Evolutionary conservation across 495 filamentous ascomycete species (phyloP).

Genomic region (Penicillium ucsense): DNA sequence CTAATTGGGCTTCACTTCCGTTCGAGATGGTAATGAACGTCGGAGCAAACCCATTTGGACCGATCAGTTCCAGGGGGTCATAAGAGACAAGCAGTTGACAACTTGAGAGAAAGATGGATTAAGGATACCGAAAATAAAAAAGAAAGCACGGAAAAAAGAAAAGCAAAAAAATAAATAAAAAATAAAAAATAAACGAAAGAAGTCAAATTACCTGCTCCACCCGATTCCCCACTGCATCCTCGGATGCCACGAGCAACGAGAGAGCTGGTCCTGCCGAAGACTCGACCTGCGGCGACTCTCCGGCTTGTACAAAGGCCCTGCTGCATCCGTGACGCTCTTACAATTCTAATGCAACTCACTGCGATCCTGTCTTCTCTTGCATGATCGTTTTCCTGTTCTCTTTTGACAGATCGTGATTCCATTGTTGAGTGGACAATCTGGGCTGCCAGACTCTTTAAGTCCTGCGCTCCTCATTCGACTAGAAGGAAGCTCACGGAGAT

Average conservation of each 20-base stretch:
- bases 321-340: conserved; percentile 7
- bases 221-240: conserved; percentile 23
- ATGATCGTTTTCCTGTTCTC: conserved; percentile 11
- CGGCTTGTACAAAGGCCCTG: conserved; percentile 2
- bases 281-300: conserved; percentile 1
- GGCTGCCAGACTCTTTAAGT: no score
- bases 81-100: neutral
- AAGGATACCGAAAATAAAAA: neutral
- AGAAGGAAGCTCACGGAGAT: no score
- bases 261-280: conserved; percentile 18
- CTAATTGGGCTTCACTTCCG: no score
- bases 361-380: neutral
- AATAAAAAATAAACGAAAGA: neutral
- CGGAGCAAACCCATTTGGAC: neutral
- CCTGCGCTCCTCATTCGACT: no score
- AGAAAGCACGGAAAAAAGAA: neutral
- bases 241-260: conserved; percentile 35
- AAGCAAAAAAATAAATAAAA: conserved; percentile 1
- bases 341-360: conserved; percentile 1
- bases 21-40: no score
- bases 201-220: conserved; percentile 36
- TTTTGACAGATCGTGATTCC: conserved; percentile 11
- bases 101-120: neutral
- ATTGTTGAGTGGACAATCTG: no score
- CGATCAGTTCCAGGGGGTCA: neutral